Percentiles rank a stretch among this genome's conserved stretches.
Evolutionary conservation across 306 rosid genomes (phyloP).

Genomic region (Quercus robur): DNA sequence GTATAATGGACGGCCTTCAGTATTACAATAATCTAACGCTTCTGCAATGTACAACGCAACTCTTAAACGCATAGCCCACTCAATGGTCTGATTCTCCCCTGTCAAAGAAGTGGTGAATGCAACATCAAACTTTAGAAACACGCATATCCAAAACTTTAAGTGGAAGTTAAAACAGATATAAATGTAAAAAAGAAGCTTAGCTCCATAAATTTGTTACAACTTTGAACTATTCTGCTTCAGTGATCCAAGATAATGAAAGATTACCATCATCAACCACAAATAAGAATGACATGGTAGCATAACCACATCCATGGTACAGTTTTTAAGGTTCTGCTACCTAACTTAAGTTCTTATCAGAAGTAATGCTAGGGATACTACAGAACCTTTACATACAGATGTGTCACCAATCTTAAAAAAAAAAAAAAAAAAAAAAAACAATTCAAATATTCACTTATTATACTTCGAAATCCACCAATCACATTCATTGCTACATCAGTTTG

Average conservation of each 20-base stretch:
- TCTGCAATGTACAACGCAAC: slow-evolving; percentile 70
- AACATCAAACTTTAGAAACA: background rate
- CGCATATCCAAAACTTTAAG: background rate
- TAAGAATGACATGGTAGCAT: background rate
- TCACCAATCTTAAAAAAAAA: too few relatives aligned
- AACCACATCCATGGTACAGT: background rate
- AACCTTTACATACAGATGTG: too few relatives aligned
- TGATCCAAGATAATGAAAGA: background rate
- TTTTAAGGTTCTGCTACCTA: background rate
- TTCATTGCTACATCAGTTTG: too few relatives aligned
- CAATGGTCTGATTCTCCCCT: slow-evolving; percentile 88
- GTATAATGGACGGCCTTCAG: slow-evolving; percentile 62
- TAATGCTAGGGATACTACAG: too few relatives aligned
- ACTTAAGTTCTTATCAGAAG: background rate
- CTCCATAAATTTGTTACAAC: background rate
- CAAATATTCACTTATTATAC: too few relatives aligned
- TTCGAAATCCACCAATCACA: too few relatives aligned
- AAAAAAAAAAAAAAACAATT: too few relatives aligned
- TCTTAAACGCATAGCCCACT: slow-evolving; percentile 81
- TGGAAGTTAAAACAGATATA: background rate
- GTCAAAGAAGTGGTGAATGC: slow-evolving; percentile 15
- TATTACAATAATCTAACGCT: slow-evolving; percentile 64
- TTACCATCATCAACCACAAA: background rate
- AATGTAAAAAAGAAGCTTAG: background rate
- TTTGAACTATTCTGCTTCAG: too few relatives aligned